phyloP scores from a whole-genome alignment of 768 basidiomycete genomes.

The Asterophora lycoperdoides region DNA sequence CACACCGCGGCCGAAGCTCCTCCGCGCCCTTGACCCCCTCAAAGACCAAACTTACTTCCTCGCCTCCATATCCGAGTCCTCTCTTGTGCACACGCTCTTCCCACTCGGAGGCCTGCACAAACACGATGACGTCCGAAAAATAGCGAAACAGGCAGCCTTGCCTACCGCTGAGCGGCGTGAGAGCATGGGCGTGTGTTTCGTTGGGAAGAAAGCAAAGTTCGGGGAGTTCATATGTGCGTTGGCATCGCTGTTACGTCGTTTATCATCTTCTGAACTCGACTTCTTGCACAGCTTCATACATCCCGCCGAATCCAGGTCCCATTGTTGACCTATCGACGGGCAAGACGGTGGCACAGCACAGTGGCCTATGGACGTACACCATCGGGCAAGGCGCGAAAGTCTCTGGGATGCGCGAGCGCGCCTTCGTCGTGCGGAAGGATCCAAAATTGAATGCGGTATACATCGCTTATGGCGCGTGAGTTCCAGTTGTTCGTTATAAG shows the following conservation, averaged over 20 bases:
- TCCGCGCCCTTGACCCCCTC: conserved; percentile 47
- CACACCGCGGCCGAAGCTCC: conserved; percentile 43
- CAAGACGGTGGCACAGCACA: conserved; percentile 52
- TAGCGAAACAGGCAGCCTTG: conserved; percentile 60
- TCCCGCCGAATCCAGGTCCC: conserved; percentile 62
- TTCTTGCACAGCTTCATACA: conserved; percentile 67
- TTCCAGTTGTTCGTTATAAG: conserved; percentile 1
- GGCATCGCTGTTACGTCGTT: neutral
- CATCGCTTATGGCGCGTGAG: conserved; percentile 71
- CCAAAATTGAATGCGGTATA: conserved; percentile 57
- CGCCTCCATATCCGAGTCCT: conserved; percentile 64
- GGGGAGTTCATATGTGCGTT: conserved; percentile 64
- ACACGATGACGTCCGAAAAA: conserved; percentile 54
- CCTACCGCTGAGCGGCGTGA: conserved; percentile 76
- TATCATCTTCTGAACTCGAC: neutral
- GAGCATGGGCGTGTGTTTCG: conserved; percentile 94
- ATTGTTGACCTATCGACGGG: conserved; percentile 60
- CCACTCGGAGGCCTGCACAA: conserved; percentile 72
- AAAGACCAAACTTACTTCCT: conserved; percentile 97
- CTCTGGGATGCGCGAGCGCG: conserved; percentile 50
- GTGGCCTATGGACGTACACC: conserved; percentile 81
- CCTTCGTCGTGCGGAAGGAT: conserved; percentile 78
- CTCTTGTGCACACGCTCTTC: conserved; percentile 69
- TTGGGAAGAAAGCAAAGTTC: conserved; percentile 77
- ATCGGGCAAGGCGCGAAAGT: conserved; percentile 78